Conservation (phyloP, 768 basidiomycete species). For the Russula griseocarnosa region DNA sequence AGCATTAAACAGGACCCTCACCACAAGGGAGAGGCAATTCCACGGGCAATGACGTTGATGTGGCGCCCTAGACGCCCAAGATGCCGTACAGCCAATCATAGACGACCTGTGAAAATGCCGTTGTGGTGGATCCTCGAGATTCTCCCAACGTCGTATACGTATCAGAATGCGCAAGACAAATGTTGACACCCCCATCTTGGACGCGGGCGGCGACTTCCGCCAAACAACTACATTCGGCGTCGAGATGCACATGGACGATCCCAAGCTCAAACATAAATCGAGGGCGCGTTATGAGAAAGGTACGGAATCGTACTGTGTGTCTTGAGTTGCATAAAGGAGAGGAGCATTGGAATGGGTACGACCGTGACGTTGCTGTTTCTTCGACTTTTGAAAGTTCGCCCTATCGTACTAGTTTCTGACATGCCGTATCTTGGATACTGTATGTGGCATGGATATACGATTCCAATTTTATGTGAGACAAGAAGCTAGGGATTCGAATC, state of each 20-base stretch:
- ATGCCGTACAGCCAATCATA: slow-evolving; percentile 51
- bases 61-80: slow-evolving; percentile 15
- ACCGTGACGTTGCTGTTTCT: background rate
- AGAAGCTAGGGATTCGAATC: too few species aligned
- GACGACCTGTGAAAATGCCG: slow-evolving; percentile 45
- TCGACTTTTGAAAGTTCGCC: background rate
- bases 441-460: background rate
- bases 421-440: background rate
- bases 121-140: slow-evolving; percentile 76
- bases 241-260: slow-evolving; percentile 49
- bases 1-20: background rate
- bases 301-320: slow-evolving; percentile 48
- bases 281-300: slow-evolving; percentile 48
- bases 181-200: slow-evolving; percentile 52
- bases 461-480: too few species aligned
- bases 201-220: slow-evolving; percentile 48
- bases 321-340: slow-evolving; percentile 29
- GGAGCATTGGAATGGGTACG: background rate
- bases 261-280: slow-evolving; percentile 52
- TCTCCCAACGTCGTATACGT: slow-evolving; percentile 49
- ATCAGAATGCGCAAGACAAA: slow-evolving; percentile 51
- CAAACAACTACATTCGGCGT: slow-evolving; percentile 61
- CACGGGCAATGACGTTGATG: background rate
- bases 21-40: background rate
- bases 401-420: too few species aligned